Evolutionary conservation across 192 early-diverging fungal species (phyloP), one percentile per base, ranked within the genome.

Genomic region (Backusella westeae): DNA sequence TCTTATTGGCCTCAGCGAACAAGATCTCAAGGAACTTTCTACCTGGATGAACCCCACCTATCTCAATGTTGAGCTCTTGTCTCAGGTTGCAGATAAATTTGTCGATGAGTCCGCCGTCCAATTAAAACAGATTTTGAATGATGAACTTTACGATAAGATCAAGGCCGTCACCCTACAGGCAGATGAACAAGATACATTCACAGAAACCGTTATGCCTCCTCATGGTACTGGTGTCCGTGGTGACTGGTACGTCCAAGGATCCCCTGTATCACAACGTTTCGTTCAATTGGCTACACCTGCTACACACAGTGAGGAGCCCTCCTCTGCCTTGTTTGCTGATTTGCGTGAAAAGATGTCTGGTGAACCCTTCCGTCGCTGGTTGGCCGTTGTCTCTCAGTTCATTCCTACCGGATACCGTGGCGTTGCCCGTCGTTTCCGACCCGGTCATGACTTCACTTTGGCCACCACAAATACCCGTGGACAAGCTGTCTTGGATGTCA

Each of bases 381-480:
- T 93, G 53, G 49, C 75, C 39, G 29, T 81, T 32, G 56, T 93
- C 34, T 88, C 89, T 0, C 81, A 84, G 7, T 77, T 92, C 12
- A 69, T 77, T 0, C 75, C 86, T 12, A 67, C 49, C 1, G 75
- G 74, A 4, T 72, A 73, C 34, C 85, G 91, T 32, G 83, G 86
- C n/a, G 71, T 81, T 38, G 88, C 86, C 0, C 89, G 93, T 35
- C 86, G 93, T 9, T 94, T 94, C 88, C 86, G 93, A 17, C 86
- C 91, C 1, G 93, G 93, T 21, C 84, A 93, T 52, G 93, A 94
- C 75, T 94, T 92, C 80, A 92, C 93, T 21, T 83, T 94, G n/a
- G 93, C 89, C 12, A 87, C 90, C 6, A 81, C 85, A 10, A 80
- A 82, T 44, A 79, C 80, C 41, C 34, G 72, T 19, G 63, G 79